These are phyloP conservation scores for Primulina huaijiensis DNA, from an alignment of 257 asterid species.

Conservation along the genomic window DNA sequence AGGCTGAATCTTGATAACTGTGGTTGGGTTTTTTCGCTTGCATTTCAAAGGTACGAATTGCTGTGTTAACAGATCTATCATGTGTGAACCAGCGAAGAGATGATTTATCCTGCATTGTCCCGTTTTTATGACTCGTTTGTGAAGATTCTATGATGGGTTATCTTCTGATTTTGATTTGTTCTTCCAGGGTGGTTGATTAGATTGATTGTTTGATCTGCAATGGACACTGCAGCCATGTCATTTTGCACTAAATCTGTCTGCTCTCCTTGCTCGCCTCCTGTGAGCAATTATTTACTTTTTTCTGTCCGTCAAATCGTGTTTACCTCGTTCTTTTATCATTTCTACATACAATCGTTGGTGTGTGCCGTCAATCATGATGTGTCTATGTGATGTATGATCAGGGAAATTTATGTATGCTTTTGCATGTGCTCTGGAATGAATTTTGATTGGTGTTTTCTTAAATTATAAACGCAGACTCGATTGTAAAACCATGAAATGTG, in stretches of 20 bases:
- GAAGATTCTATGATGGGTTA: too few relatives aligned
- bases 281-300: not conserved
- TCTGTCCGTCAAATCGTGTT: not conserved
- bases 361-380: too few relatives aligned
- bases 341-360: too few relatives aligned
- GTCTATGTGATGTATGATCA: not conserved
- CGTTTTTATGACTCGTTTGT: not conserved
- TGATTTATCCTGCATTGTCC: not conserved
- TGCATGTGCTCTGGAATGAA: slow-evolving; percentile 15
- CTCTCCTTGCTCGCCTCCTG: not conserved
- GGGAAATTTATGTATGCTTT: not conserved
- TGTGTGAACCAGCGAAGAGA: not conserved
- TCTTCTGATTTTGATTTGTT: not conserved
- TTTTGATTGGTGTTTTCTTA: not conserved
- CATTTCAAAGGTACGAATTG: not conserved
- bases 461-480: not conserved
- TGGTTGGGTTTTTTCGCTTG: too few relatives aligned
- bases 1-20: not conserved
- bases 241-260: not conserved
- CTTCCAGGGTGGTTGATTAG: not conserved
- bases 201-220: not conserved
- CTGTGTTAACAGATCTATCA: not conserved
- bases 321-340: not conserved
- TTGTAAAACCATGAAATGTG: too few relatives aligned
- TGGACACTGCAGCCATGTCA: not conserved